Percentiles rank a stretch among this genome's conserved stretches.
phyloP scores from a whole-genome alignment of 805 yeast species.

The Saccharomycopsis synnaedendra region DNA sequence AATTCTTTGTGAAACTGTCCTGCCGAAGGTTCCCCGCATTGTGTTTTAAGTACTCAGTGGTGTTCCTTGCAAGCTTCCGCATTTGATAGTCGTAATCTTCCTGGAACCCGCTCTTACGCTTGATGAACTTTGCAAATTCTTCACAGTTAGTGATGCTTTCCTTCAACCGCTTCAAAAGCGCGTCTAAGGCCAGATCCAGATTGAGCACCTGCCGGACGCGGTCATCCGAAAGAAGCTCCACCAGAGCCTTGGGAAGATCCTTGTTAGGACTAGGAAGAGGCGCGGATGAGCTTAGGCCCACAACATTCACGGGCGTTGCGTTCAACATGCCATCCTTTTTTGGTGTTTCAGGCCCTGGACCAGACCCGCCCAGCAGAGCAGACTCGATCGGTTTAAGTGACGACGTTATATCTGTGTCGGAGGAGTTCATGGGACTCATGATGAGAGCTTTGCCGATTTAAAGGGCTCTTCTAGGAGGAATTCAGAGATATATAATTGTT shows the following conservation, averaged over 20 bases:
- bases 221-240: constrained; percentile 35
- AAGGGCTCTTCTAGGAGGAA: too few species aligned
- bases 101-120: constrained; percentile 67
- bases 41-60: constrained; percentile 36
- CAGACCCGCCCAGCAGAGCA: background rate
- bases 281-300: background rate
- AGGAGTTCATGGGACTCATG: too few species aligned
- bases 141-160: constrained; percentile 75
- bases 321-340: background rate
- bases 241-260: constrained; percentile 21
- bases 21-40: constrained; percentile 33
- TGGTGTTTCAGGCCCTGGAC: background rate
- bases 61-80: constrained; percentile 54
- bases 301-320: background rate
- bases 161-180: constrained; percentile 61
- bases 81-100: constrained; percentile 69
- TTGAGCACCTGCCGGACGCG: constrained; percentile 40
- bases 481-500: too few species aligned
- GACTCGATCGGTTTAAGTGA: background rate
- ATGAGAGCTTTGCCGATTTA: too few species aligned
- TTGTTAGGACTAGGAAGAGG: background rate
- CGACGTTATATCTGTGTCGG: background rate
- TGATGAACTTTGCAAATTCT: constrained; percentile 70
- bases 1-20: constrained; percentile 55
- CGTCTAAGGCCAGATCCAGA: constrained; percentile 69